Base-by-base conservation (phyloP, 495 filamentous ascomycete species). In the Lentithecium fluviatile region DNA sequence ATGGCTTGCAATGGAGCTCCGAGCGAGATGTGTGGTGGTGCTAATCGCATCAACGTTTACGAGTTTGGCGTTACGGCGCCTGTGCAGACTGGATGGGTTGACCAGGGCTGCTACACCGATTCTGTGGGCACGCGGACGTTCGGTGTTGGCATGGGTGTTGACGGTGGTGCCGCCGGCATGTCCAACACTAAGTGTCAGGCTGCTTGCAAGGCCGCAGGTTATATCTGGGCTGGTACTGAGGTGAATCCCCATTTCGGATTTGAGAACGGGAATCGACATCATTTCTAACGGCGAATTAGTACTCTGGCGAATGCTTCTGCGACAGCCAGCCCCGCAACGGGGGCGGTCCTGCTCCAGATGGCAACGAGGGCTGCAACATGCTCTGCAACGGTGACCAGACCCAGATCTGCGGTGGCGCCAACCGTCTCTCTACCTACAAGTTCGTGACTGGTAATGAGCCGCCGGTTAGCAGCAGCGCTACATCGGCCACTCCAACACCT, bases 221-320 rank as follows among this genome's bases (percentile, higher is more conserved):
- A 49, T 32, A 19, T 43, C 26, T 21, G 20, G 11, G 55, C 55
- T 15, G 55, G 59, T 10, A 38, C 52, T n/a, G 59, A 62, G 29
- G 29, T 32, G 29, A 32, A 10, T n/a, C n/a, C n/a, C n/a, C n/a
- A n/a, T n/a, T n/a, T n/a, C n/a, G n/a, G n/a, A n/a, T n/a, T n/a
- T n/a, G n/a, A n/a, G n/a, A 3, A 32, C 29, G 29, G 4, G 4
- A 32, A 32, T n/a, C n/a, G n/a, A n/a, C n/a, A n/a, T n/a, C n/a
- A 32, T 10, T 32, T 3, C 29, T 32, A 32, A 32, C 29, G 29
- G 10, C 4, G 29, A 32, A 32, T 32, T 10, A 32, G 34, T 78
- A 60, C 46, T 25, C 21, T 13, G 17, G 23, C 45, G 45, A 60
- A 24, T 60, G 57, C 48, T 51, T 67, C 65, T 78, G 76, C 50